phyloP scores from a whole-genome alignment of 1,284 basidiomycete genomes.

The Boletus subluridellus region DNA sequence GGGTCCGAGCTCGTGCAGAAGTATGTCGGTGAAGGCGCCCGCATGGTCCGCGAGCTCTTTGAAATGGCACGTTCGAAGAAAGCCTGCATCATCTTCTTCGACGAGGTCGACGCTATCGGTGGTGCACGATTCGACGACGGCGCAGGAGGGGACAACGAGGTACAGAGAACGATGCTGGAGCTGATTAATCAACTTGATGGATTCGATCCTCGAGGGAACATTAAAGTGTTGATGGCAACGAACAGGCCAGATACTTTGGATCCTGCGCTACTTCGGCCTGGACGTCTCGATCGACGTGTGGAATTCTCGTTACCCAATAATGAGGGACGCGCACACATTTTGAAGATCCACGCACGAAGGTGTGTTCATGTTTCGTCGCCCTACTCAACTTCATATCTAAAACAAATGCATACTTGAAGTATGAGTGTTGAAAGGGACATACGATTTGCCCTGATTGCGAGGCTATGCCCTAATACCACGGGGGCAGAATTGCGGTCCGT shows the following conservation, averaged over 20 bases:
- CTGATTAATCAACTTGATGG: slow-evolving; percentile 98
- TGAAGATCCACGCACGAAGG: slow-evolving; percentile 96
- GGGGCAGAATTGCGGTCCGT: slow-evolving; percentile 96
- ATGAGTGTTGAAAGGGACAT: slow-evolving; percentile 99
- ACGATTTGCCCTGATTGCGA: slow-evolving; percentile 95
- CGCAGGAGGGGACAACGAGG: slow-evolving; percentile 98
- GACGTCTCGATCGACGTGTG: slow-evolving; percentile 92
- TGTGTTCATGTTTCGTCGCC: slow-evolving; percentile 13
- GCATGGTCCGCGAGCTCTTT: slow-evolving; percentile 98
- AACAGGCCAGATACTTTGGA: slow-evolving; percentile 99
- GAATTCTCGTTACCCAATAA: slow-evolving; percentile 96
- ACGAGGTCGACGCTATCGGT: slow-evolving; percentile 97
- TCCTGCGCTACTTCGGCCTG: slow-evolving; percentile 93
- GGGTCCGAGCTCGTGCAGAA: slow-evolving; percentile 99
- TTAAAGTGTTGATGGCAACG: slow-evolving; percentile 99
- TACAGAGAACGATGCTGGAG: slow-evolving; percentile 99
- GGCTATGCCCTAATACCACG: slow-evolving; percentile 96
- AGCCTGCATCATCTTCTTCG: slow-evolving; percentile 99
- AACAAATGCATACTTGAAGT: slow-evolving; percentile 40
- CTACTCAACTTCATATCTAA: slow-evolving; percentile 3
- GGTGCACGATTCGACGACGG: slow-evolving; percentile 99
- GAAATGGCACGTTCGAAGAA: slow-evolving; percentile 99
- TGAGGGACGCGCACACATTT: slow-evolving; percentile 94
- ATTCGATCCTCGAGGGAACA: slow-evolving; percentile 97
- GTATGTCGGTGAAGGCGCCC: slow-evolving; percentile 97